These are phyloP conservation scores for Zygnema circumcarinatum DNA, from an alignment of 139 green algal genomes.

Conservation along the genomic window DNA sequence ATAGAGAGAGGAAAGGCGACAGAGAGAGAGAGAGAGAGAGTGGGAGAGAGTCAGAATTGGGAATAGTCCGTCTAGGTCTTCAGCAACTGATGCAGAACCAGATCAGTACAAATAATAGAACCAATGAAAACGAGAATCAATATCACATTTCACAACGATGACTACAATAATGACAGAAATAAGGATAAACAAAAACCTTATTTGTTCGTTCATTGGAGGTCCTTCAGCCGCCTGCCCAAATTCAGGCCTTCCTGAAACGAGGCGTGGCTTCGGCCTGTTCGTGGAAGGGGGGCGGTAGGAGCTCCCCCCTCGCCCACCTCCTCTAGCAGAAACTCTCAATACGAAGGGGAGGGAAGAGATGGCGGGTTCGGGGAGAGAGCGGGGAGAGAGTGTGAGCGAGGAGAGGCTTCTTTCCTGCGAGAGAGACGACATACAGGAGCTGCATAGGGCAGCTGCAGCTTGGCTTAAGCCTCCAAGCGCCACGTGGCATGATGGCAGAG, in stretches of 20 bases:
- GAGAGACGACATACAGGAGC: not conserved
- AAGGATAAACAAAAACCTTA: not conserved
- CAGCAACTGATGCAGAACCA: not conserved
- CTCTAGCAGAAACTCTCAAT: not conserved
- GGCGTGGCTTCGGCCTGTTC: not conserved
- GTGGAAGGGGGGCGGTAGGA: not conserved
- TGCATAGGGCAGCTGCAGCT: not conserved
- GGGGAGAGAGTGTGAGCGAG: not conserved
- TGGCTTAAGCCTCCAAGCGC: not conserved
- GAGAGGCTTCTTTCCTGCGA: too few relatives aligned
- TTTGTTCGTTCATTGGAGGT: slow-evolving; percentile 17
- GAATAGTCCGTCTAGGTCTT: not conserved
- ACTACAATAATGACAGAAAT: too few relatives aligned
- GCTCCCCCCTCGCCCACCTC: not conserved
- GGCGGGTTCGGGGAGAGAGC: not conserved
- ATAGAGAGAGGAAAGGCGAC: not conserved
- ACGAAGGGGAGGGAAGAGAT: not conserved
- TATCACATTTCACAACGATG: too few relatives aligned
- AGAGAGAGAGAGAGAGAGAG: slow-evolving; percentile 1
- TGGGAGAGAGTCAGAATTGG: not conserved
- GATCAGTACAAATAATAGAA: too few relatives aligned
- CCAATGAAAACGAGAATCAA: too few relatives aligned
- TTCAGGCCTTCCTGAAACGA: not conserved
- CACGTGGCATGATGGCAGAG: not conserved
- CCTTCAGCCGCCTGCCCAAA: not conserved